phyloP scores from a whole-genome alignment of 768 basidiomycete species.

The Leccinellum albellum region DNA sequence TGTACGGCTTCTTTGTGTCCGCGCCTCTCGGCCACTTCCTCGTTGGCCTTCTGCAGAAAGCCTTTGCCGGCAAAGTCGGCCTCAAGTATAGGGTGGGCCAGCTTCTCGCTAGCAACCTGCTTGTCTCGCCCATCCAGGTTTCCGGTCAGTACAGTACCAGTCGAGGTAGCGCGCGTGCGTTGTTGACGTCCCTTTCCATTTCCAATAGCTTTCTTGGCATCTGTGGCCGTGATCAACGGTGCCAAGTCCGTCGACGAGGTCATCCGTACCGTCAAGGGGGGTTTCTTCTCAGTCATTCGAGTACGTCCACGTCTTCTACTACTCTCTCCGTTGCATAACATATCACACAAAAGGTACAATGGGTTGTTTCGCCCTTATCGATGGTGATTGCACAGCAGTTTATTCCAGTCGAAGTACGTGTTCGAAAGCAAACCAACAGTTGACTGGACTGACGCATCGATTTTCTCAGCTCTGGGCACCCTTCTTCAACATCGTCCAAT shows the following conservation, averaged over 20 bases:
- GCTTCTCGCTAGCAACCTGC: constrained; percentile 70
- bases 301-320: constrained; percentile 38
- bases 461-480: constrained; percentile 74
- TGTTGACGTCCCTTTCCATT: neutral
- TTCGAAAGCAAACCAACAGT: neutral
- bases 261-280: constrained; percentile 60
- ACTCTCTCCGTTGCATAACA: neutral
- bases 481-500: constrained; percentile 79
- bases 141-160: constrained; percentile 42
- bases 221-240: constrained; percentile 82
- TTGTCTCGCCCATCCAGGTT: constrained; percentile 74
- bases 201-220: constrained; percentile 61
- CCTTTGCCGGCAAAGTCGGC: constrained; percentile 71
- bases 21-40: constrained; percentile 79
- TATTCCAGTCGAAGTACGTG: constrained; percentile 66
- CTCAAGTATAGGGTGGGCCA: constrained; percentile 62
- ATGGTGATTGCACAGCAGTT: constrained; percentile 76
- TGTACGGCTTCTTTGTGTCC: constrained; percentile 80
- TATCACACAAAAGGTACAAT: constrained; percentile 55
- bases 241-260: constrained; percentile 65
- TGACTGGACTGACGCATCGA: constrained; percentile 3
- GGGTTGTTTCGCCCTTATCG: constrained; percentile 74
- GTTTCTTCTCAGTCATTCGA: constrained; percentile 70
- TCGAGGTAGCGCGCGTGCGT: neutral
- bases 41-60: constrained; percentile 66